A percentile compares a stretch with the other conserved stretches of the same genome.
These are phyloP conservation scores for Colletotrichum caudatum DNA, from an alignment of 2,329 filamentous ascomycete species.

Conservation along the genomic window DNA sequence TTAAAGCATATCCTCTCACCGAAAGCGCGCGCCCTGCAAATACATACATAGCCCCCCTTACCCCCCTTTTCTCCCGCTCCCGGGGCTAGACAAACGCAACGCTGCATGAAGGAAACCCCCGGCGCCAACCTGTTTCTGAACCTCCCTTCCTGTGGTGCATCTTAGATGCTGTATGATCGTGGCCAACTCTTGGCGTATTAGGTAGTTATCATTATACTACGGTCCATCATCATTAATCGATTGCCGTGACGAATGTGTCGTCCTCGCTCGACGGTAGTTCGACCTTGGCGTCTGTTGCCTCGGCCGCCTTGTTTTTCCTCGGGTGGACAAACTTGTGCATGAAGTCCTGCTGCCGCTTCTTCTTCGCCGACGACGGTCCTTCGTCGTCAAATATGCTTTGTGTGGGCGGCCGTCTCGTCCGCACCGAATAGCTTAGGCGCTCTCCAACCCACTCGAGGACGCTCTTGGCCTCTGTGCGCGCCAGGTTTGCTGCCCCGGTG, in stretches of 20 bases:
- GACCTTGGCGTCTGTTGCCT: not conserved
- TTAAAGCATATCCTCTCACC: conserved; percentile 58
- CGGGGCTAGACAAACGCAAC: conserved; percentile 25
- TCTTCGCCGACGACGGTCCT: conserved; percentile 51
- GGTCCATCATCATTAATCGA: conserved; percentile 33
- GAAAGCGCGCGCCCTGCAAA: conserved; percentile 20
- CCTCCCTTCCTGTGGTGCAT: conserved; percentile 42
- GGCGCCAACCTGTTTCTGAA: conserved; percentile 35
- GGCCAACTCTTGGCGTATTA: conserved; percentile 41
- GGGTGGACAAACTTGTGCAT: conserved; percentile 60
- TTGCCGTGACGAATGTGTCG: conserved; percentile 39
- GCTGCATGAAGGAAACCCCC: conserved; percentile 35
- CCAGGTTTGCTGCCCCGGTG: conserved; percentile 77
- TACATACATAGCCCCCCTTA: conserved; percentile 21
- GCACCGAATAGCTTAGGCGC: conserved; percentile 77
- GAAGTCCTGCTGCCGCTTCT: conserved; percentile 55
- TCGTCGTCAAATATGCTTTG: conserved; percentile 64
- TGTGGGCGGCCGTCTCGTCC: conserved; percentile 70
- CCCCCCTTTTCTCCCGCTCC: not conserved
- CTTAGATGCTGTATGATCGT: conserved; percentile 44
- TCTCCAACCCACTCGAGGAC: conserved; percentile 80
- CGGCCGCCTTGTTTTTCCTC: conserved; percentile 44
- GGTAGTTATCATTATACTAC: conserved; percentile 40
- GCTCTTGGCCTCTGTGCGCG: conserved; percentile 81
- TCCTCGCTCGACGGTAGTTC: conserved; percentile 31